Conservation (phyloP, 2,329 filamentous ascomycete species). For the Sporothrix pseudoabietina region DNA sequence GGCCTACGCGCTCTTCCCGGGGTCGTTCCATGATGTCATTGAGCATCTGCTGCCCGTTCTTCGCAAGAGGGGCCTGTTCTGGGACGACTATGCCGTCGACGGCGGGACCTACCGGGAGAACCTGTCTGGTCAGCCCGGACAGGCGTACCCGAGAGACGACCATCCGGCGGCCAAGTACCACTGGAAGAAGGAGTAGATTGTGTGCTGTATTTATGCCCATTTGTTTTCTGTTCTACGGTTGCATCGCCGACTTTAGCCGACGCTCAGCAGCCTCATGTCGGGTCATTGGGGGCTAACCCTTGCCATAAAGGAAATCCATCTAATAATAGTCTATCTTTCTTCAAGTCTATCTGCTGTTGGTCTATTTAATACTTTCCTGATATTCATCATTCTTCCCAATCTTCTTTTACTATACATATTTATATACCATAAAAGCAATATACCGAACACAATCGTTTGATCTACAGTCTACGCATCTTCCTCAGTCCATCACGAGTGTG, state of each 20-base stretch:
- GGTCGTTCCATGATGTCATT: slow-evolving; percentile 66
- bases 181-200: slow-evolving; percentile 12
- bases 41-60: slow-evolving; percentile 66
- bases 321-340: slow-evolving; percentile 1
- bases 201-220: too few relatives aligned
- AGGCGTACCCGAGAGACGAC: neutral
- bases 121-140: neutral
- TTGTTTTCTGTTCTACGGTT: neutral
- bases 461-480: neutral
- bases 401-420: neutral
- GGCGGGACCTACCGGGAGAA: slow-evolving; percentile 27
- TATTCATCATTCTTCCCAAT: neutral
- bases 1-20: slow-evolving; percentile 49
- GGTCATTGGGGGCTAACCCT: neutral
- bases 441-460: too few relatives aligned
- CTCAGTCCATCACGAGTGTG: slow-evolving; percentile 1
- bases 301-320: neutral
- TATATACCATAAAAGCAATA: neutral
- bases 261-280: neutral
- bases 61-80: slow-evolving; percentile 58
- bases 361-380: too few relatives aligned
- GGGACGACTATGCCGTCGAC: slow-evolving; percentile 46
- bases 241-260: slow-evolving; percentile 1
- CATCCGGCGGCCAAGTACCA: slow-evolving; percentile 23
- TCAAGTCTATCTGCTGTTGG: too few relatives aligned